Percentiles rank a stretch among this genome's conserved stretches.
Evolutionary conservation across 257 asterid species (phyloP).

Genomic region (Parsonsia alboflavescens): DNA sequence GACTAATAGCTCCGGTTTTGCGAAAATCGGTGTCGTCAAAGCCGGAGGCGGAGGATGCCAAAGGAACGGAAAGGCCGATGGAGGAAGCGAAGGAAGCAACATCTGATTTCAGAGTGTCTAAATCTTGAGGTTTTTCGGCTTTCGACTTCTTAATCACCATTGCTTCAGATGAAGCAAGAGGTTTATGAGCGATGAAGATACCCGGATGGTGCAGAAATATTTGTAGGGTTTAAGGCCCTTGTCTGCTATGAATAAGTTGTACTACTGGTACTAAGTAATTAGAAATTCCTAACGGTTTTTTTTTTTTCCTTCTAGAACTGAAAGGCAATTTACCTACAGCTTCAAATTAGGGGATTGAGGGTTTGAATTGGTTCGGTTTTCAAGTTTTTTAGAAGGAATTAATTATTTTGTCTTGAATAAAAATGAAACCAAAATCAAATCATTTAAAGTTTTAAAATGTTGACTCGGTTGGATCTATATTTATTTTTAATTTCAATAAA

Average conservation of each 20-base stretch:
- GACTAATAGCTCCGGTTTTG: slow-evolving; percentile 50
- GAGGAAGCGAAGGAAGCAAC: slow-evolving; percentile 83
- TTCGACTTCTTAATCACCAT: slow-evolving; percentile 25
- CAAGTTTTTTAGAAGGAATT: too few species aligned
- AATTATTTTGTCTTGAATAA: too few species aligned
- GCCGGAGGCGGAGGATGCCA: slow-evolving; percentile 43
- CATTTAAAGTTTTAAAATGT: too few species aligned
- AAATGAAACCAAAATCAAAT: too few species aligned
- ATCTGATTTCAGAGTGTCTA: slow-evolving; percentile 48
- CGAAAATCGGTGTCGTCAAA: slow-evolving; percentile 87
- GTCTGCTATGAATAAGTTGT: neutral
- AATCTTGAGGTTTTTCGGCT: slow-evolving; percentile 31
- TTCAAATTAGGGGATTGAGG: too few species aligned
- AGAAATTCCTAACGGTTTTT: too few species aligned
- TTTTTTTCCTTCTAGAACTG: too few species aligned
- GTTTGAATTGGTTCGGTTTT: too few species aligned
- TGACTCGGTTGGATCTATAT: too few species aligned
- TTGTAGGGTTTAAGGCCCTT: neutral
- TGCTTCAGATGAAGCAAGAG: neutral
- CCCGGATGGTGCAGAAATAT: neutral
- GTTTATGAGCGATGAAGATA: neutral
- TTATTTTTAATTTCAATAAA: too few species aligned
- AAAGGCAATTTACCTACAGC: too few species aligned
- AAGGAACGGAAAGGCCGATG: slow-evolving; percentile 45
- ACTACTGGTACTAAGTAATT: too few species aligned